These are phyloP conservation scores for Brassica hybrid DNA, from an alignment of 441 rosid species.

Conservation along the genomic window DNA sequence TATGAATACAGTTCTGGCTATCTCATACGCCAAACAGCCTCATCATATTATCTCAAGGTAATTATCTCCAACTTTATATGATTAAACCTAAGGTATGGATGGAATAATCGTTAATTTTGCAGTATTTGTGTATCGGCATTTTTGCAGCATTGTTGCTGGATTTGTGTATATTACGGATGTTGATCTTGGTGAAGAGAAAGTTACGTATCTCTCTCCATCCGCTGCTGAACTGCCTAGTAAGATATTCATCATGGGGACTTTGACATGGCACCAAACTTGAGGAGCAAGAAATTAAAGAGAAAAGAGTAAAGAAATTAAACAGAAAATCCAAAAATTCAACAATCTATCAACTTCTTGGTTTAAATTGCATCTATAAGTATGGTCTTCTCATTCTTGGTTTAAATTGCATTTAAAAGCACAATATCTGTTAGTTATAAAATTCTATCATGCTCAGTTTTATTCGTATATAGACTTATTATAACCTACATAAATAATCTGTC, in stretches of 20 bases:
- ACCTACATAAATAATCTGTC: too few species aligned
- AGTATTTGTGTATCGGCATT: neutral
- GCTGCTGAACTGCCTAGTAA: slow-evolving; percentile 65
- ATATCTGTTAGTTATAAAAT: too few species aligned
- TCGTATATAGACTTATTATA: too few species aligned
- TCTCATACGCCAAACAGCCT: slow-evolving; percentile 70
- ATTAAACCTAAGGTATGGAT: neutral
- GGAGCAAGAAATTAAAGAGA: neutral
- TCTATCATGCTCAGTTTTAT: too few species aligned
- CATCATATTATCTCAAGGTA: slow-evolving; percentile 74
- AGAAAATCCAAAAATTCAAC: too few species aligned
- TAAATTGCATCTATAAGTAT: too few species aligned
- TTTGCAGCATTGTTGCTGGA: slow-evolving; percentile 71
- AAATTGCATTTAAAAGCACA: too few species aligned
- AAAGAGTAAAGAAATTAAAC: neutral
- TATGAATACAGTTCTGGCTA: slow-evolving; percentile 70
- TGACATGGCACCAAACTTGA: slow-evolving; percentile 68
- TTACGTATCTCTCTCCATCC: slow-evolving; percentile 67
- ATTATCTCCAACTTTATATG: neutral
- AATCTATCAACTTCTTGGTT: too few species aligned
- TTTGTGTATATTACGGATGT: slow-evolving; percentile 58
- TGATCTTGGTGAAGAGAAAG: slow-evolving; percentile 58
- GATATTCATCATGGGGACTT: slow-evolving; percentile 63
- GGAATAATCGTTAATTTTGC: neutral
- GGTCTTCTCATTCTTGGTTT: too few species aligned